Evolutionary conservation across 2,329 filamentous ascomycete genomes (phyloP).

Genomic region (Hypoxylon sp.): DNA sequence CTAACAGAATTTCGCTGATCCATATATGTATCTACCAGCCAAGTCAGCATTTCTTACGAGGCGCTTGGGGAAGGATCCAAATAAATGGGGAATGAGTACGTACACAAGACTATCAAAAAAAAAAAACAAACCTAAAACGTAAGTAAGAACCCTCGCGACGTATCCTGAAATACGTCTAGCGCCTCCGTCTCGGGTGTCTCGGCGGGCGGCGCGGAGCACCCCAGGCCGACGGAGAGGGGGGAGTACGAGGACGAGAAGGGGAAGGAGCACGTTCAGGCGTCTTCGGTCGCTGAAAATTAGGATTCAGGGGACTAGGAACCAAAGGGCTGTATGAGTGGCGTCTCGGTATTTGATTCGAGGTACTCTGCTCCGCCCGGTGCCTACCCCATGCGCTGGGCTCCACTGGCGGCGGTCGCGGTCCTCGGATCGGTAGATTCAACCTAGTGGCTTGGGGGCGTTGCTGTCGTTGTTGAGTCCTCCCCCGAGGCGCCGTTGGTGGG

Average conservation of each 20-base stretch:
- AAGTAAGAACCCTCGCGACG: not conserved
- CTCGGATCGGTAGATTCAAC: not conserved
- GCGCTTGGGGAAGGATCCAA: not conserved
- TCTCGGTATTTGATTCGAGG: not conserved
- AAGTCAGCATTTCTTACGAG: not conserved
- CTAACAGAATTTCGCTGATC: not conserved
- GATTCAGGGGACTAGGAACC: not conserved
- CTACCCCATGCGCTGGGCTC: not conserved
- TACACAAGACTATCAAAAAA: slow-evolving; percentile 1
- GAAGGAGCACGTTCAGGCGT: not conserved
- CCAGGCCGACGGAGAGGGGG: not conserved
- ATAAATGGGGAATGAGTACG: not conserved
- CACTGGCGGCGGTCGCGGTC: no score
- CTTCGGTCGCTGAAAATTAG: not conserved
- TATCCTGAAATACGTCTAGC: not conserved
- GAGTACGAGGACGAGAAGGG: no score
- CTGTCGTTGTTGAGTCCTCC: not conserved
- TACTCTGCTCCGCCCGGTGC: not conserved
- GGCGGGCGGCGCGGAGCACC: not conserved
- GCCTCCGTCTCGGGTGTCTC: not conserved
- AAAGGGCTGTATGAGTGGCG: not conserved
- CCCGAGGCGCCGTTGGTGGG: not conserved
- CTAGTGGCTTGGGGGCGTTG: not conserved
- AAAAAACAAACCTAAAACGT: not conserved
- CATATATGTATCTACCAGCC: not conserved